Evolutionary conservation across 345 rosid genomes (phyloP), one percentile per base, ranked within the genome.

Genomic region (Populus deltoides): DNA sequence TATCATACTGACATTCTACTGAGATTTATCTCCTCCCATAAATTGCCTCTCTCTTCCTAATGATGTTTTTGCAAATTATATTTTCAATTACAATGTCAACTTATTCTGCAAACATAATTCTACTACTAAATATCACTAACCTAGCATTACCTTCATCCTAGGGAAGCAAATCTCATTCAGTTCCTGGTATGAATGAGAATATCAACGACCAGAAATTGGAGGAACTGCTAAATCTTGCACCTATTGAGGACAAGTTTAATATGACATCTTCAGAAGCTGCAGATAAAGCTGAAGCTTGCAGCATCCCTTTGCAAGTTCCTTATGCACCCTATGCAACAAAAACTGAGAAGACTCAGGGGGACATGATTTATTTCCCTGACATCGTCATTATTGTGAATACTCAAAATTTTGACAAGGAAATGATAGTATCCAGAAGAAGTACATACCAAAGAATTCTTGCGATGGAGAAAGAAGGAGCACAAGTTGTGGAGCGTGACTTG

Each of bases 401-500:
- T 71, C 92, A 87, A 85, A 86, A 73, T 86, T 73, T 87, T 81
- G 91, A 88, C 36, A 92, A 90, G 82, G 97, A 89, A 84, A 92
- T 91, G 98, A 90, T 92, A 78, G 82, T 90, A 72, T 92, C 97
- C 75, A 89, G 97, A 86, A 91, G 98, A 89, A 84, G 91, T 77
- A 86, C 95, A 24, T 92, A 96, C 76, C 91, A 91, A 67, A 93
- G 84, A 84, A 85, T 96, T 80, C 89, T 96, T 77, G 95, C 91
- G 68, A 79, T 89, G 89, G 98, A 96, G 88, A 90, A 91, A 86
- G 89, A 83, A 79, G 97, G 97, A 79, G 81, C 81, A 81, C 97
- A 91, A 86, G 91, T 96, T 66, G 88, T 93, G 79, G 99, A 93
- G 86, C 93, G 94, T 51, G 99, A 96, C 84, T 82, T 91, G 62